Evolutionary conservation across 1,139 yeast species (phyloP).

Genomic region (Fermentozyma sake): DNA sequence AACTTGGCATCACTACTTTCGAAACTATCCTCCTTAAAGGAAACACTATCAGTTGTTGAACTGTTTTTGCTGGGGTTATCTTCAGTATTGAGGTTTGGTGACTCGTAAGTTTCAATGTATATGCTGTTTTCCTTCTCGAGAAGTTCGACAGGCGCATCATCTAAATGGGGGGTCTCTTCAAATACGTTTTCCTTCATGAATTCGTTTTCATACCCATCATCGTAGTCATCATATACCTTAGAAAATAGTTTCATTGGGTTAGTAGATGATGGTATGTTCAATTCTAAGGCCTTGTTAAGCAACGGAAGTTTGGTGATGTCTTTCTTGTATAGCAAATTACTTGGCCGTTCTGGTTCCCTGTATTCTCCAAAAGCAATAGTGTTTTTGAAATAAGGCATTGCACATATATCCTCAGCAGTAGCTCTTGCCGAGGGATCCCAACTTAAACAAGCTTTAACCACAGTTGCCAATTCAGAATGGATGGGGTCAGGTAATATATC

Average conservation of each 20-base stretch:
- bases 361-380: conserved; percentile 18
- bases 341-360: conserved; percentile 8
- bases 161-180: no score
- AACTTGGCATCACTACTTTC: no score
- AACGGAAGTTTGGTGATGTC: neutral
- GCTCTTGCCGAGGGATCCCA: conserved; percentile 65
- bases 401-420: conserved; percentile 40
- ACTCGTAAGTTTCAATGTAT: no score
- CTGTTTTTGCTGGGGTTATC: no score
- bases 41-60: no score
- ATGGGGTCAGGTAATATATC: conserved; percentile 23
- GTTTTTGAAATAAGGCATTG: conserved; percentile 50
- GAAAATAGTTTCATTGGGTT: neutral
- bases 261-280: neutral
- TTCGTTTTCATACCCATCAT: conserved; percentile 24
- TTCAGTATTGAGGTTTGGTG: no score
- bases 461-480: conserved; percentile 36
- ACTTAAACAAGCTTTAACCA: conserved; percentile 51
- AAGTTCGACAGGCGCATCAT: no score
- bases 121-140: no score
- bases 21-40: no score
- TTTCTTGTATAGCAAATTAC: neutral
- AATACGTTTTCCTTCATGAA: conserved; percentile 14
- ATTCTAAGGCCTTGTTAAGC: neutral
- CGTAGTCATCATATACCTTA: conserved; percentile 17